Evolutionary conservation across 306 rosid species (phyloP).

Genomic region (Luffa acutangula): DNA sequence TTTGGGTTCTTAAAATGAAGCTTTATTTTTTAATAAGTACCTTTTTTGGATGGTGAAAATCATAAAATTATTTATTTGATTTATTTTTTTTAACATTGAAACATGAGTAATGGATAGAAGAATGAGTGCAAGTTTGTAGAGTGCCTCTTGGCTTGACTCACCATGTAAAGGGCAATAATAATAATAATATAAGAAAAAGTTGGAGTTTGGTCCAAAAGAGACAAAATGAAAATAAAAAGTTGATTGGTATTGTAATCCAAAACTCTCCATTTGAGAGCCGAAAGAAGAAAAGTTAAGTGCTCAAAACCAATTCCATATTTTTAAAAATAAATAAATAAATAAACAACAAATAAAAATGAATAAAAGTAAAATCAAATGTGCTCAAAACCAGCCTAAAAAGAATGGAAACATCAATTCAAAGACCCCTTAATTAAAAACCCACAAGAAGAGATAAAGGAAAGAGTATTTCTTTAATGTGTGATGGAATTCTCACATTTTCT

Average conservation of each 20-base stretch:
- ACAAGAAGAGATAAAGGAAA: background rate
- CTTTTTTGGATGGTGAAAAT: no score
- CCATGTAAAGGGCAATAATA: background rate
- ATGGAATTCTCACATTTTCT: background rate
- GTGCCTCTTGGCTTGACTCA: background rate
- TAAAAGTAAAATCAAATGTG: background rate
- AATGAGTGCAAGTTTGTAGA: background rate
- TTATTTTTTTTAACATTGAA: background rate
- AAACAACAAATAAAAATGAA: background rate
- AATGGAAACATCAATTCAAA: background rate
- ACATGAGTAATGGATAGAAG: background rate
- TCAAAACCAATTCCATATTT: background rate
- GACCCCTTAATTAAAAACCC: background rate
- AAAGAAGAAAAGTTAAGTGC: background rate
- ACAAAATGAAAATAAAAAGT: background rate
- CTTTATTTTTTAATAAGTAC: no score
- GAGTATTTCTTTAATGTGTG: background rate
- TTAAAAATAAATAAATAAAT: background rate
- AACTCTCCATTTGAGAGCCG: background rate
- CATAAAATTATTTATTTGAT: no score
- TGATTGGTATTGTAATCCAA: background rate
- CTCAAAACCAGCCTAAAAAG: background rate
- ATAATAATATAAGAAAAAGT: background rate
- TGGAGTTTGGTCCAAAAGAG: background rate
- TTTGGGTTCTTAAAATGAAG: no score